These are phyloP conservation scores for Hydrangea macrophylla DNA, from an alignment of 148 eudicot genomes.

Conservation along the genomic window DNA sequence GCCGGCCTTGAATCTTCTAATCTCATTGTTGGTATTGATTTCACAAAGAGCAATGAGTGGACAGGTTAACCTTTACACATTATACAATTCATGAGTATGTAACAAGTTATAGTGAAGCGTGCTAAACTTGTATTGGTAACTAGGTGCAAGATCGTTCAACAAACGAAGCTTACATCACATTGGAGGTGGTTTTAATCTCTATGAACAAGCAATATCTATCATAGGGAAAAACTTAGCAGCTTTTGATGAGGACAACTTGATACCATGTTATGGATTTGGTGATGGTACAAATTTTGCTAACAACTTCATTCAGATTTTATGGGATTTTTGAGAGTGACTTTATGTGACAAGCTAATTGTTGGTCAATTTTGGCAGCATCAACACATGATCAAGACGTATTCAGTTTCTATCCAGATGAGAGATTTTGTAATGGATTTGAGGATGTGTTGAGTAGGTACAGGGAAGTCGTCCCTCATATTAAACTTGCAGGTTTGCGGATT, in stretches of 20 bases:
- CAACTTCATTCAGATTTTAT: constrained; percentile 1
- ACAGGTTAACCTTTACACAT: constrained; percentile 51
- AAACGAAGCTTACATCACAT: constrained; percentile 83
- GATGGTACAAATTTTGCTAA: constrained; percentile 55
- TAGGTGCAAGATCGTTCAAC: constrained; percentile 74
- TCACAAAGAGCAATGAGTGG: constrained; percentile 99
- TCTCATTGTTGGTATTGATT: constrained; percentile 91
- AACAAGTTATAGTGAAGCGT: constrained; percentile 1
- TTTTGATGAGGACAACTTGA: constrained; percentile 93
- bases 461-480: constrained; percentile 72
- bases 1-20: constrained; percentile 98
- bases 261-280: constrained; percentile 97
- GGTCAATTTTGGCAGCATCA: constrained; percentile 52
- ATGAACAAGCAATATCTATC: constrained; percentile 88
- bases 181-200: constrained; percentile 62
- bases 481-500: constrained; percentile 67
- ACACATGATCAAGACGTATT: constrained; percentile 94
- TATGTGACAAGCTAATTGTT: not conserved
- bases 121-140: constrained; percentile 21
- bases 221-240: constrained; percentile 84
- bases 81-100: not conserved
- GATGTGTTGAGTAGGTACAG: constrained; percentile 74
- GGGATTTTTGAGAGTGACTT: no score
- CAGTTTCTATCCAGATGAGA: constrained; percentile 74
- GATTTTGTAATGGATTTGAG: constrained; percentile 85